Evolutionary conservation across 352 stramenopile species (phyloP).

Genomic region (Phytophthora pisi): DNA sequence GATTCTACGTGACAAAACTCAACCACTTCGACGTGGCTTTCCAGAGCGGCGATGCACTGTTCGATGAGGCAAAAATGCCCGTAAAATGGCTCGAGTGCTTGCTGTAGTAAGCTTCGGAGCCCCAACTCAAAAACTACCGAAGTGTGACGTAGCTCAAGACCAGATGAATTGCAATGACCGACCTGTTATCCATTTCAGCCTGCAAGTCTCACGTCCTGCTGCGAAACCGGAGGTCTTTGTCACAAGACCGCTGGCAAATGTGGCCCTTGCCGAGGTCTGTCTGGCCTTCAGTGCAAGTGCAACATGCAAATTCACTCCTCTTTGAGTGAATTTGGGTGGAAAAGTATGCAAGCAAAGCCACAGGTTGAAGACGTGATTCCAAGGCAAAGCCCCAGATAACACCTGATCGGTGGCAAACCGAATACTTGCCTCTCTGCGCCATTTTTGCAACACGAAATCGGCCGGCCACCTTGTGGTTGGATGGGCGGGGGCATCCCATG

Average conservation of each 20-base stretch:
- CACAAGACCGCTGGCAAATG: neutral
- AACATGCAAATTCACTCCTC: no score
- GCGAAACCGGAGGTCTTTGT: neutral
- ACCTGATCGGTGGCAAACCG: slow-evolving; percentile 24
- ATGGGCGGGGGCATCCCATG: neutral
- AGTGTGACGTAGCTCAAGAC: neutral
- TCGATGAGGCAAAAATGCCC: slow-evolving; percentile 47
- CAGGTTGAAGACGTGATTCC: slow-evolving; percentile 14
- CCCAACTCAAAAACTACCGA: no score
- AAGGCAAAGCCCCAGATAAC: slow-evolving; percentile 35
- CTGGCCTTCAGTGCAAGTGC: neutral
- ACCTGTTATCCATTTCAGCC: slow-evolving; percentile 1
- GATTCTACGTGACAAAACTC: slow-evolving; percentile 46
- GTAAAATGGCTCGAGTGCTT: slow-evolving; percentile 66
- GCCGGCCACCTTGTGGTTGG: neutral
- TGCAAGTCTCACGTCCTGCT: neutral
- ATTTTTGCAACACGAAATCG: slow-evolving; percentile 1
- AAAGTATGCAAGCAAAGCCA: neutral
- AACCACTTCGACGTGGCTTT: slow-evolving; percentile 45
- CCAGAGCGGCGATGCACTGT: slow-evolving; percentile 45
- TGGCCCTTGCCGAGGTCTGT: neutral
- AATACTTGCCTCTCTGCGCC: slow-evolving; percentile 12
- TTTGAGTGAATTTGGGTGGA: neutral
- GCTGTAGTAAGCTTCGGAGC: slow-evolving; percentile 5
- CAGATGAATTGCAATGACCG: neutral